Base-by-base conservation (phyloP, 2,329 filamentous ascomycete species). In the Eutypella sp. region DNA sequence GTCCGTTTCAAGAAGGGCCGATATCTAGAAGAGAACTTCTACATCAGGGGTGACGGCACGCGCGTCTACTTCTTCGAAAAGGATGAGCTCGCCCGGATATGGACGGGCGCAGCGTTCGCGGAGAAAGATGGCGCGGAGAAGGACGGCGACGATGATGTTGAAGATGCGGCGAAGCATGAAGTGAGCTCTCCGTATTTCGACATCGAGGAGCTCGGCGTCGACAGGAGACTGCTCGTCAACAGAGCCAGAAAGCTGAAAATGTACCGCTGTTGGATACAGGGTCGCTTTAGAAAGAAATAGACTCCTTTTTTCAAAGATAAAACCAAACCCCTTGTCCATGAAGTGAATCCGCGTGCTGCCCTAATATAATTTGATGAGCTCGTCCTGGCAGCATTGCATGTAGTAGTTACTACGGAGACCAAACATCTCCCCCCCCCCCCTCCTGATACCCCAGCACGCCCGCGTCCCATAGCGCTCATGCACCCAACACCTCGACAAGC, bases 201-300 rank as follows among this genome's bases (percentile, higher is more conserved):
- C 41, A 71, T 96, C 40, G 71, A 87, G 46, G 81, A 93, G 40
- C 76, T 97, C 29, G 93, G 85, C 22, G 78, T 92, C 45, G 93
- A 99, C 64, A 83, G 89, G 54, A 82, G 93, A 48, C 77, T 99
- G 72, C 76, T 99, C 45, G 89, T 99, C 46, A 99, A 99, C 65
- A 82, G 93, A 53, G 88, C 91, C 45, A 81, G 85, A 60, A 86
- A 90, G 68, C 74, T 96, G 41, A 99, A 97, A 71, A 99, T 99
- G 93, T 97, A 97, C 68, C 82, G 93, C 50, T 97, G 92, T 72
- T 99, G 93, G 90, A 81, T 95, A 64, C 89, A 95, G 67, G 89
- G 87, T 24, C 81, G 82, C 4, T 95, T 93, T 65, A 81, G 76
- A 59, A 92, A 91, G 70, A 75, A 73, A 70, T 76, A 72, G 62